Conservation (phyloP, 495 filamentous ascomycete species). For the Hyphodiscus hymeniophilus region DNA sequence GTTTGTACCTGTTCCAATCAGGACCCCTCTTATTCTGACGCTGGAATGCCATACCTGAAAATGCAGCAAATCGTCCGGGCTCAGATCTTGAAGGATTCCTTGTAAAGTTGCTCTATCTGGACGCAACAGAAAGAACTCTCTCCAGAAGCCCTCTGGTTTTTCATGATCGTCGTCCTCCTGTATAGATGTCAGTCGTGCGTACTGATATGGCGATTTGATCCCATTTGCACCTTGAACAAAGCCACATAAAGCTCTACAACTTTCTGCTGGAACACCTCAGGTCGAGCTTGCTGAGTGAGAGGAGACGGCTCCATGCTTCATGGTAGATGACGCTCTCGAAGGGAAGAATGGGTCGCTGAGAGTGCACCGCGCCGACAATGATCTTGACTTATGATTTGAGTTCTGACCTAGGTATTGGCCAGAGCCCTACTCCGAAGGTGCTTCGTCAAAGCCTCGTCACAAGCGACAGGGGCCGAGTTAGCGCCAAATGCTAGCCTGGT, state of each 20-base stretch:
- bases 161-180: constrained; percentile 53
- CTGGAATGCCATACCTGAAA: constrained; percentile 45
- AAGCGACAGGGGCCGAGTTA: too few relatives aligned
- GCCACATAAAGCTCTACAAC: constrained; percentile 82
- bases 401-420: too few relatives aligned
- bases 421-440: too few relatives aligned
- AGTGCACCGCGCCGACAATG: neutral
- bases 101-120: constrained; percentile 63
- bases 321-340: constrained; percentile 5
- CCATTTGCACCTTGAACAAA: constrained; percentile 74
- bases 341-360: neutral
- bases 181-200: constrained; percentile 5
- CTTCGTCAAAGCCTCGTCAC: too few relatives aligned
- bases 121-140: constrained; percentile 83
- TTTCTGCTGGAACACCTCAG: constrained; percentile 87
- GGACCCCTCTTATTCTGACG: neutral
- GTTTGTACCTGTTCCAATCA: constrained; percentile 50
- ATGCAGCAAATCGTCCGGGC: constrained; percentile 65
- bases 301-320: constrained; percentile 78
- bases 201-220: constrained; percentile 4
- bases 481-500: too few relatives aligned
- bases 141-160: constrained; percentile 87
- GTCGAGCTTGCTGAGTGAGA: constrained; percentile 85
- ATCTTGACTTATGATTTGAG: too few relatives aligned
- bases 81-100: constrained; percentile 55